Evolutionary conservation across 2,329 filamentous ascomycete genomes (phyloP).

Genomic region (Knufia petricola): DNA sequence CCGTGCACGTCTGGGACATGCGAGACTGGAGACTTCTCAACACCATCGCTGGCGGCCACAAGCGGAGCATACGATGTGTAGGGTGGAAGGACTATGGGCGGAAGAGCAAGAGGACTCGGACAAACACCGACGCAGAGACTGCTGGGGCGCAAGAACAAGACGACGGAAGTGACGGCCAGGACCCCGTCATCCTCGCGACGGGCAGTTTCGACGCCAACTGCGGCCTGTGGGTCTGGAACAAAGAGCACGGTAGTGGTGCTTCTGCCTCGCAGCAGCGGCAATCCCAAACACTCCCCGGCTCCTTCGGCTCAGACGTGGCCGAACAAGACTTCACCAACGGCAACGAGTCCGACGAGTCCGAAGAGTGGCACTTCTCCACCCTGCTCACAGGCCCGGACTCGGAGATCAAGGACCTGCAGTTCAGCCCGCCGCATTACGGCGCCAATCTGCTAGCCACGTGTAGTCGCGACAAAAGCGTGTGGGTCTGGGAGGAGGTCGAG

Average conservation of each 20-base stretch:
- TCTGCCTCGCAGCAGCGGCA: neutral
- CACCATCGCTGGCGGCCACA: slow-evolving; percentile 75
- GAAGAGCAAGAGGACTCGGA: slow-evolving; percentile 5
- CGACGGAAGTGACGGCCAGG: slow-evolving; percentile 41
- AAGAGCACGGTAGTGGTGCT: neutral
- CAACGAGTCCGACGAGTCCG: slow-evolving; percentile 50
- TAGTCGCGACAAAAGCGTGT: slow-evolving; percentile 84
- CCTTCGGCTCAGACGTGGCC: slow-evolving; percentile 28
- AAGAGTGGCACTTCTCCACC: slow-evolving; percentile 87
- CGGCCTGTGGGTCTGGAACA: slow-evolving; percentile 57
- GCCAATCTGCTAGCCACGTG: slow-evolving; percentile 77
- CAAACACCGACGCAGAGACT: neutral
- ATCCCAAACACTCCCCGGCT: neutral
- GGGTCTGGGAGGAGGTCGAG: slow-evolving; percentile 96
- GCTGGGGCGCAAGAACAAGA: neutral
- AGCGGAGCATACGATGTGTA: slow-evolving; percentile 73
- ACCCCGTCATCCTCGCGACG: slow-evolving; percentile 65
- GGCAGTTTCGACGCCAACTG: slow-evolving; percentile 91
- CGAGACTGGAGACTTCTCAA: slow-evolving; percentile 69
- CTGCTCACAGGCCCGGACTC: slow-evolving; percentile 92
- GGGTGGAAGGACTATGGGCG: slow-evolving; percentile 60
- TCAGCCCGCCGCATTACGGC: slow-evolving; percentile 45
- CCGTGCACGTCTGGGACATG: slow-evolving; percentile 82
- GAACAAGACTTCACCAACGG: slow-evolving; percentile 24
- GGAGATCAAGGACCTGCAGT: slow-evolving; percentile 77